phyloP scores from a whole-genome alignment of 2,329 filamentous ascomycete species.

The Pseudopithomyces chartarum region DNA sequence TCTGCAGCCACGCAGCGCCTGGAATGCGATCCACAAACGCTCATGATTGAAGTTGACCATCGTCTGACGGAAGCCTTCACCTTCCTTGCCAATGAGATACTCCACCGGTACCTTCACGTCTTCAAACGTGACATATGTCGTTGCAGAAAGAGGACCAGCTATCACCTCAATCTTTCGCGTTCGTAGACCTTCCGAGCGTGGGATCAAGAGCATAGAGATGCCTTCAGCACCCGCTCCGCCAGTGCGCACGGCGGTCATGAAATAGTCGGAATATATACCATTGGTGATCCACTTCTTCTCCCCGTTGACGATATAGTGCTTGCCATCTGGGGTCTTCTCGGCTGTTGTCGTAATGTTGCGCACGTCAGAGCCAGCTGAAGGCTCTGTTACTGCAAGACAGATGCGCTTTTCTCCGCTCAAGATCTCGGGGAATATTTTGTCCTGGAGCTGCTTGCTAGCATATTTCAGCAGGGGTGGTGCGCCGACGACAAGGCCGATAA shows the following conservation, averaged over 20 bases:
- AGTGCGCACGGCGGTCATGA: constrained; percentile 74
- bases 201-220: constrained; percentile 71
- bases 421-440: constrained; percentile 69
- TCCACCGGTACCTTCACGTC: constrained; percentile 73
- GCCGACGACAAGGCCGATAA: constrained; percentile 70
- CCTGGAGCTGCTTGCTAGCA: constrained; percentile 63
- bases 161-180: neutral
- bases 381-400: constrained; percentile 81
- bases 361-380: constrained; percentile 74
- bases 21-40: constrained; percentile 68
- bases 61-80: constrained; percentile 73
- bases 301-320: constrained; percentile 74
- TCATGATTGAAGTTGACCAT: constrained; percentile 86
- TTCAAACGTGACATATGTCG: constrained; percentile 77
- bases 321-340: constrained; percentile 64
- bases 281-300: constrained; percentile 71
- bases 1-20: constrained; percentile 65
- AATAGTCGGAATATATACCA: constrained; percentile 71
- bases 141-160: constrained; percentile 54
- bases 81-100: constrained; percentile 73
- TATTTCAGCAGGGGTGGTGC: constrained; percentile 73
- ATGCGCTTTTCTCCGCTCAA: constrained; percentile 68
- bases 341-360: constrained; percentile 74
- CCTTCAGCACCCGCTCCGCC: constrained; percentile 67
- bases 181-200: constrained; percentile 33